Evolutionary conservation across 768 basidiomycete genomes (phyloP), one percentile per base, ranked within the genome.

Genomic region (Leucocoprinus birnbaumii): DNA sequence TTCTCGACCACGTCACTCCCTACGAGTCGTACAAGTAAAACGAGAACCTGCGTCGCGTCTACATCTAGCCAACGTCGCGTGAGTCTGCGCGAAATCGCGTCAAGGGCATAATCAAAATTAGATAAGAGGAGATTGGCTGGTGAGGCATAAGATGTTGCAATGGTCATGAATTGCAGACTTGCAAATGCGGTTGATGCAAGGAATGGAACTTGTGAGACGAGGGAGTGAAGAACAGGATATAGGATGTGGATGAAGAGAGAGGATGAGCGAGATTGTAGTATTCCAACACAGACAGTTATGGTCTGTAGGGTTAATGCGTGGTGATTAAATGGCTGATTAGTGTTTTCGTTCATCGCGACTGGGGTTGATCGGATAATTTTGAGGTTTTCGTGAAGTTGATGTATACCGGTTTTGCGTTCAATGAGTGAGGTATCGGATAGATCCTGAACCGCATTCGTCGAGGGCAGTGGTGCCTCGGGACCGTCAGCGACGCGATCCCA

Each of bases 51-150:
- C 8, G 95, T 90, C 0, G 96, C 96, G 31, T 90, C 85, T 1
- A 91, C 78, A 58, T 96, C 93, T 9, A 98, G 78, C 79, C 89
- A 87, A 57, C 87, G 79, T 16, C 83, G 80, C 10, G 86, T 85
- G 22, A 99, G 78, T 24, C 90, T 82, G 19, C 92, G 86, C 2
- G 93, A 91, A 14, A 96, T 87, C 2, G 89, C 84, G 61, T 98
- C 94, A 53, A 99, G 82, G 8, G 93, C 89, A 65, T 99, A 98
- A 70, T 99, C 96, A 61, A 96, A 96, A 68, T 99, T 97, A 19
- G 95, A 88, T 37, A 98, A 78, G 4, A 99, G 76, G 24, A 98
- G 76, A 63, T 95, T 95, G 42, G 87, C 84, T 0, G 91, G 80
- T 3, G 92, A 89, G n/a, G 94, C 93, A 62, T 94, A 95, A 3